Conservation (phyloP, 805 yeast species). For the Wickerhamomyces queroliae region DNA sequence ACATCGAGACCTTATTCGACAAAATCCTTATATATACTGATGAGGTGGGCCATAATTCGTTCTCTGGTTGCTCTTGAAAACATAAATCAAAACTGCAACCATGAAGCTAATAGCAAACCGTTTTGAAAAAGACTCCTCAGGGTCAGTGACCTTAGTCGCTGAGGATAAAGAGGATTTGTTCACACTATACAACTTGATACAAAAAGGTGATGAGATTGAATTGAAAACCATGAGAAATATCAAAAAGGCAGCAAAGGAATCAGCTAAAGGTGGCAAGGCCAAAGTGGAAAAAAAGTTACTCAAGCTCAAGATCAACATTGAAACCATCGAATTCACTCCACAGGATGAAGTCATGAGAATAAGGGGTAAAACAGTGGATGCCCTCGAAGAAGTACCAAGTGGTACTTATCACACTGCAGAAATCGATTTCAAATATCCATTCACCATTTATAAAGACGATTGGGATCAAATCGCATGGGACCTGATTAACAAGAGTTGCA, state of each 20-base stretch:
- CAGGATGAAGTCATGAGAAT: conserved; percentile 71
- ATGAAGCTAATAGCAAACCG: conserved; percentile 53
- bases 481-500: conserved; percentile 61
- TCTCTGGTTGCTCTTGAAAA: too few relatives aligned
- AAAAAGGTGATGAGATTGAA: conserved; percentile 68
- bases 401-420: conserved; percentile 89
- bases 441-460: conserved; percentile 64
- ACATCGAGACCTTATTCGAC: too few relatives aligned
- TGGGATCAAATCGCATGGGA: conserved; percentile 75
- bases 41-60: too few relatives aligned
- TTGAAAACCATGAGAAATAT: conserved; percentile 66
- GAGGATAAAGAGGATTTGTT: conserved; percentile 92
- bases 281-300: conserved; percentile 50
- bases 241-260: conserved; percentile 28
- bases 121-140: conserved; percentile 56
- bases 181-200: conserved; percentile 76
- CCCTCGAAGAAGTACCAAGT: conserved; percentile 69
- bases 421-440: conserved; percentile 60
- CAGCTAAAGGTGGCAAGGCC: conserved; percentile 23
- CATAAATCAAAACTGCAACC: too few relatives aligned
- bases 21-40: too few relatives aligned
- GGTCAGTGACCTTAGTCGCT: conserved; percentile 62
- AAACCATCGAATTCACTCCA: conserved; percentile 73
- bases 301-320: conserved; percentile 54
- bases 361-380: conserved; percentile 67